A percentile compares a stretch with the other conserved stretches of the same genome.
Conservation (phyloP, 305 asterid species). For the Plantago rigida region DNA sequence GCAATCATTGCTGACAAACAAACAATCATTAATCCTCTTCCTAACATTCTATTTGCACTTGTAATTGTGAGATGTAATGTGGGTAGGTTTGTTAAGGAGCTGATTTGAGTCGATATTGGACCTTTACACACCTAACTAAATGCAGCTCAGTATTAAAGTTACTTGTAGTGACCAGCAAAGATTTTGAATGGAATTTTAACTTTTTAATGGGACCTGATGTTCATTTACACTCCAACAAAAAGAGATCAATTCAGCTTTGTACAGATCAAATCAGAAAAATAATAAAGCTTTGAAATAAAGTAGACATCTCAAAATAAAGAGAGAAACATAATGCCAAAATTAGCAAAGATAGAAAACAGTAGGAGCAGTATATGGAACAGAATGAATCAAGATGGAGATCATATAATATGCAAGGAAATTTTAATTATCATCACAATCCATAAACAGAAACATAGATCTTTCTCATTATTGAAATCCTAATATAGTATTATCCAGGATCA, state of each 20-base stretch:
- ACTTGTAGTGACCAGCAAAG: slow-evolving; percentile 1
- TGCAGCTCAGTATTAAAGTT: not conserved
- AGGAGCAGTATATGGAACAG: not conserved
- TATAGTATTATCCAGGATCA: slow-evolving; percentile 24
- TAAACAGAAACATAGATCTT: slow-evolving; percentile 8
- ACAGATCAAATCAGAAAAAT: slow-evolving; percentile 32
- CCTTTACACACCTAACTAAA: not conserved
- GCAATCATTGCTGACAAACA: slow-evolving; percentile 23
- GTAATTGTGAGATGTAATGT: not conserved
- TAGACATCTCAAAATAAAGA: slow-evolving; percentile 3
- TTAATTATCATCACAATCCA: slow-evolving; percentile 2
- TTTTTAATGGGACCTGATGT: slow-evolving; percentile 27
- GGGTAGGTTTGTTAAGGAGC: too few species aligned
- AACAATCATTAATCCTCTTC: slow-evolving; percentile 22
- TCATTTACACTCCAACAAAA: slow-evolving; percentile 18
- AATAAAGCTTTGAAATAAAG: slow-evolving; percentile 25
- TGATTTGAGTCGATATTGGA: too few species aligned
- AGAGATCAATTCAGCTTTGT: slow-evolving; percentile 27
- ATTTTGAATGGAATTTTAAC: slow-evolving; percentile 2
- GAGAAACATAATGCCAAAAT: slow-evolving; percentile 9
- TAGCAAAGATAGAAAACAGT: slow-evolving; percentile 1
- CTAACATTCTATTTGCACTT: slow-evolving; percentile 13
- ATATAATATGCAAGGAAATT: not conserved
- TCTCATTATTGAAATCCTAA: slow-evolving; percentile 37
- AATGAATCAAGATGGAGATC: not conserved